Base-by-base conservation (phyloP, 202 grass and related monocot genomes). In the Bolboschoenoplectus hybrid region DNA sequence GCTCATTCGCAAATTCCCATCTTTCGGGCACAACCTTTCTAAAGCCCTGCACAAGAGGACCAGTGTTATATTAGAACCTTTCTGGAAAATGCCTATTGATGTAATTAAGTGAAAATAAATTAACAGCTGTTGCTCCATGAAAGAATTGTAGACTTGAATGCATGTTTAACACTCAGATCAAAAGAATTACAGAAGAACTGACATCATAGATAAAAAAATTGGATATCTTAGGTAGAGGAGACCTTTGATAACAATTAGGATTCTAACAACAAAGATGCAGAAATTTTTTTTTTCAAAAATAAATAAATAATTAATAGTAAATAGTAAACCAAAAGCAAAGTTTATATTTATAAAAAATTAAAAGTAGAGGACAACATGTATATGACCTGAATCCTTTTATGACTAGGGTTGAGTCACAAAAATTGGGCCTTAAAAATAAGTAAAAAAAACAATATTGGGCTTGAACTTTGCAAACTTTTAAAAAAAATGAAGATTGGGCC, bases 1-100 rank as follows among this genome's bases (percentile, higher is more conserved):
- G 92, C 88, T 99, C 92, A 61, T 99, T 99, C 4, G 93, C 91
- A 71, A 99, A 99, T 91, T 99, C 97, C 97, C 93, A 99, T 87
- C 85, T 87, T 88, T 99, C 93, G 12, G 97, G 93, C 84, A 99
- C 91, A 2, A 94, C 92, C 89, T 99, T 99, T 35, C 93, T 67
- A 81, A 99, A 99, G 1, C 97, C 97, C 97, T 99, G 97, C 90
- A 87, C 75, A 47, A 13, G 14, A 71, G 63, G 32, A 84, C 35
- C 38, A 12, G 75, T 41, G 10, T 57, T 35, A 75, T 11, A 52
- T 52, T 14, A 9, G 3, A 49, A 51, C 3, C 20, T 14, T 20
- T 44, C 16, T 36, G 0, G 26, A 14, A 34, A 4, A 13, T 51
- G 9, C 19, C 32, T 74, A 74, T 50, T 11, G 17, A n/a, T 26